A percentile compares a stretch with the other conserved stretches of the same genome.
phyloP scores from a whole-genome alignment of 2,329 filamentous ascomycete genomes.

The Beauveria sp. region DNA sequence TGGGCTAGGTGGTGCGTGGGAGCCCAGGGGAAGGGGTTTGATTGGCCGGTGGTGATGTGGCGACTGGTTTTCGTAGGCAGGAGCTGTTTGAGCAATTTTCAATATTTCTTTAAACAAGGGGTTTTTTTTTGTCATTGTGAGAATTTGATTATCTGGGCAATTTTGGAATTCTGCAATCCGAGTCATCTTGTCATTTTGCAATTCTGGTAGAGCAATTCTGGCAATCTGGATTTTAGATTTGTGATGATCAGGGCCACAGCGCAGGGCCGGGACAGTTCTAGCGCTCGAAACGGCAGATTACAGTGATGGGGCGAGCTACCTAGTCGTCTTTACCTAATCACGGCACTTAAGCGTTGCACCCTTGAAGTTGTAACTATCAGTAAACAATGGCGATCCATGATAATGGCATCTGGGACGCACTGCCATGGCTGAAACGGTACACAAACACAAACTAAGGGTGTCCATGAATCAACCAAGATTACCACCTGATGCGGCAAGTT shows the following conservation, averaged over 20 bases:
- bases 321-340: not conserved
- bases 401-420: not conserved
- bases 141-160: too few species aligned
- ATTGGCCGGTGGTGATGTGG: not conserved
- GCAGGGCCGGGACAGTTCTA: not conserved
- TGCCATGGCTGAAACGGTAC: not conserved
- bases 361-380: not conserved
- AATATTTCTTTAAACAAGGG: too few species aligned
- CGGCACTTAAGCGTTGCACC: too few species aligned
- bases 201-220: too few species aligned
- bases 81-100: not conserved
- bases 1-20: not conserved
- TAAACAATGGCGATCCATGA: not conserved
- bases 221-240: not conserved
- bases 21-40: not conserved
- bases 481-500: not conserved
- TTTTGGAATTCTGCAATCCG: too few species aligned
- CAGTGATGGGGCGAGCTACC: not conserved
- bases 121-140: too few species aligned
- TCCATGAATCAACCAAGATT: not conserved
- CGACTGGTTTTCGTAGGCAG: not conserved
- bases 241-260: not conserved
- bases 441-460: not conserved
- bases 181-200: too few species aligned
- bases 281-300: not conserved